Evolutionary conservation across 2,329 filamentous ascomycete species (phyloP).

Genomic region (Albifimbria verrucaria): DNA sequence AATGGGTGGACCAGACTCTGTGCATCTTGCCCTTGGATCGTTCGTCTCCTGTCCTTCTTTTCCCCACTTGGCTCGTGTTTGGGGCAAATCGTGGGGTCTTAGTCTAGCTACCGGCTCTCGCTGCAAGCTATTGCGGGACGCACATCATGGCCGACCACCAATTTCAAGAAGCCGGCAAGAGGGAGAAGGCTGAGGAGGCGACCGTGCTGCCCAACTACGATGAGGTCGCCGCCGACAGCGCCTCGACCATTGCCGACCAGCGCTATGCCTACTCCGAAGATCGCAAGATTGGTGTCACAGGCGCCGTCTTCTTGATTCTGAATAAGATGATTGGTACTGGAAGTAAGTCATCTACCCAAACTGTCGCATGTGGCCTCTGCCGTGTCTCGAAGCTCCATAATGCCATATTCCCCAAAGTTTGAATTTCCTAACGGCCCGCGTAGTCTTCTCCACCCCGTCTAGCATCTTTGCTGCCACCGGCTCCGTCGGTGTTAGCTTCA

Average conservation of each 20-base stretch:
- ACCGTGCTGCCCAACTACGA: not conserved
- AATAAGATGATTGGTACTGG: constrained; percentile 60
- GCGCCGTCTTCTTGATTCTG: constrained; percentile 51
- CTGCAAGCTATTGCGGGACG: not conserved
- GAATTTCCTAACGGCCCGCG: not conserved
- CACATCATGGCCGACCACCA: not conserved
- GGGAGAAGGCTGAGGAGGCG: not conserved
- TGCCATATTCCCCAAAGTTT: constrained; percentile 3
- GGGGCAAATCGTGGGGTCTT: not conserved
- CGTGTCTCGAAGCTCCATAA: accelerated
- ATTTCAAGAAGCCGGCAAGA: not conserved
- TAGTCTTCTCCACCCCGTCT: constrained; percentile 54
- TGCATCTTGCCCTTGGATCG: not conserved
- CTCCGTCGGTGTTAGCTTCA: constrained; percentile 39
- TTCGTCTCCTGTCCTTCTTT: not conserved
- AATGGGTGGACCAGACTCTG: not conserved
- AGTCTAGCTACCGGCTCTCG: not conserved
- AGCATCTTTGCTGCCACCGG: constrained; percentile 49
- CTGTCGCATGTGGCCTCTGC: not conserved
- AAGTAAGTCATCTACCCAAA: constrained; percentile 35
- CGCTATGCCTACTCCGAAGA: constrained; percentile 35
- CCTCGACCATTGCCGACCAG: constrained; percentile 40
- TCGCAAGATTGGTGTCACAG: constrained; percentile 49
- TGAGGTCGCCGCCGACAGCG: not conserved
- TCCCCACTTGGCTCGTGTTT: not conserved